These are phyloP conservation scores for Trapa incisa DNA, from an alignment of 345 rosid genomes.

Conservation along the genomic window DNA sequence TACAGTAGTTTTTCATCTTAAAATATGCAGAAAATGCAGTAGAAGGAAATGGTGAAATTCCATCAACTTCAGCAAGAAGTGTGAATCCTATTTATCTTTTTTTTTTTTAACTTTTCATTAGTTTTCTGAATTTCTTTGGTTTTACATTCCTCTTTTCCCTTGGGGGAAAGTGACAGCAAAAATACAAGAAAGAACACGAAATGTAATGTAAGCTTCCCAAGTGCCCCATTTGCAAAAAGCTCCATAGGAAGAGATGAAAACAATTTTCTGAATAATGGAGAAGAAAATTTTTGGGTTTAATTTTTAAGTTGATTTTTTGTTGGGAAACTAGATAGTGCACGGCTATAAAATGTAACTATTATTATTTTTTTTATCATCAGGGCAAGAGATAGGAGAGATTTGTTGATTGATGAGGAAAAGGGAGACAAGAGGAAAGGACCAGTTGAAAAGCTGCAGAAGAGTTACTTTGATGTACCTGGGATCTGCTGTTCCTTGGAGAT, in stretches of 20 bases:
- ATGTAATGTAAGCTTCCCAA: not conserved
- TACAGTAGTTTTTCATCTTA: no score
- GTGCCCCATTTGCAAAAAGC: not conserved
- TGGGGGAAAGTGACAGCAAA: no score
- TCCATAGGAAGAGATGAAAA: no score
- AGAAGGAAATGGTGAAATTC: no score
- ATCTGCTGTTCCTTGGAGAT: constrained; percentile 86
- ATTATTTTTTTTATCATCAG: not conserved
- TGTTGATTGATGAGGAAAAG: not conserved
- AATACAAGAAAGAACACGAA: no score
- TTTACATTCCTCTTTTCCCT: no score
- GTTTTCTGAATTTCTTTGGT: no score
- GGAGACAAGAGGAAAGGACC: not conserved
- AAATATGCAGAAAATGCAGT: no score
- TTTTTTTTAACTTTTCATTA: no score
- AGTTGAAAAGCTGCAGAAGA: constrained; percentile 27
- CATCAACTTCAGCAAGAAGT: no score
- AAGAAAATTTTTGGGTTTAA: not conserved
- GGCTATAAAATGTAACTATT: not conserved
- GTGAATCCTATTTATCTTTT: no score
- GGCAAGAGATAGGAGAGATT: not conserved
- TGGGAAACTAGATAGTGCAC: not conserved
- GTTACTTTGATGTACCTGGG: constrained; percentile 79
- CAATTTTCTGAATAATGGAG: not conserved
- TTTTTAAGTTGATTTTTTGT: not conserved